Percentiles rank a stretch among this genome's conserved stretches.
Conservation (phyloP, 352 stramenopile genomes). For the Phytophthora crassamura region DNA sequence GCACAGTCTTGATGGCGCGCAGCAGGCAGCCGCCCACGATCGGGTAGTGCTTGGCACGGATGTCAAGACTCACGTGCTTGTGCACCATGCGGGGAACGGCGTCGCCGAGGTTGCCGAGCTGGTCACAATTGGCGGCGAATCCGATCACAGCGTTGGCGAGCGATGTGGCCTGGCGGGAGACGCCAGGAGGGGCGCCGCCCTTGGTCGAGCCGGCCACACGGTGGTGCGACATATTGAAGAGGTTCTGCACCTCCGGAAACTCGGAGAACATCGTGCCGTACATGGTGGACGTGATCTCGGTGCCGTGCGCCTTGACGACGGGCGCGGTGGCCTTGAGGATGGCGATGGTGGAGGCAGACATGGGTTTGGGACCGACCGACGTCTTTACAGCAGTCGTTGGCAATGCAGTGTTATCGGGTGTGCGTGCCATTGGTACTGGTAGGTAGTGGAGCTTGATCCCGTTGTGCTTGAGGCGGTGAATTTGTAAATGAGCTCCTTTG, state of each 20-base stretch:
- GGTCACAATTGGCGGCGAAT: constrained; percentile 73
- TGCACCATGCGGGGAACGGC: constrained; percentile 66
- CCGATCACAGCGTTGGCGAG: constrained; percentile 65
- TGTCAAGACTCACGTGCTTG: constrained; percentile 68
- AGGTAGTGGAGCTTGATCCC: background rate
- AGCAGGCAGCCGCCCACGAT: constrained; percentile 69
- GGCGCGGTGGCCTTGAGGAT: constrained; percentile 75
- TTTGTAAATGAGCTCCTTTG: constrained; percentile 25
- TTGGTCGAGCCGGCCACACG: constrained; percentile 46
- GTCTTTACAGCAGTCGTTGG: constrained; percentile 3
- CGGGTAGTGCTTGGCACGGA: constrained; percentile 73
- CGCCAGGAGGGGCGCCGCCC: constrained; percentile 19
- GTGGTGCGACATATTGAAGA: constrained; percentile 83
- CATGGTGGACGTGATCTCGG: constrained; percentile 72
- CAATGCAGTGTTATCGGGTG: too few species aligned
- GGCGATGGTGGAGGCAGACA: constrained; percentile 47
- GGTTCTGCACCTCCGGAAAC: constrained; percentile 63
- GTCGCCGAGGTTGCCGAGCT: constrained; percentile 50
- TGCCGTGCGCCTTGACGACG: constrained; percentile 66
- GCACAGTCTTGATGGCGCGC: constrained; percentile 59
- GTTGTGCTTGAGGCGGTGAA: constrained; percentile 17
- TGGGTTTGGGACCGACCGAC: constrained; percentile 31
- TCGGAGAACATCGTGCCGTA: constrained; percentile 73
- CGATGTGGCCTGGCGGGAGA: constrained; percentile 52
- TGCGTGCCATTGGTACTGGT: too few species aligned